A percentile compares a stretch with the other conserved stretches of the same genome.
Conservation (phyloP, 768 basidiomycete species). For the Udeniomyces megalosporus region DNA sequence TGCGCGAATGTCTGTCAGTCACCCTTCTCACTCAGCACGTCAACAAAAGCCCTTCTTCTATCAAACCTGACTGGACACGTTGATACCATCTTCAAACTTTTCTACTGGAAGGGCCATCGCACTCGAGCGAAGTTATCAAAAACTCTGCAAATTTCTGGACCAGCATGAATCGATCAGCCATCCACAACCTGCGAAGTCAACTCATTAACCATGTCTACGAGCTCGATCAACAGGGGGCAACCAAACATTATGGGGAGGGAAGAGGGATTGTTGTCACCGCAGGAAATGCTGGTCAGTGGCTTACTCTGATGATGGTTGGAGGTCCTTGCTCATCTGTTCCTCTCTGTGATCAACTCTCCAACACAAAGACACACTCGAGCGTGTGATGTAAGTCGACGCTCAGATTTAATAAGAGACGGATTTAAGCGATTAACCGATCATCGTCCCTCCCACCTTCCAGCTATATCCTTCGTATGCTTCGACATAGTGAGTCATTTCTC, state of each 20-base stretch:
- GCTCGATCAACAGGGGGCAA: slow-evolving; percentile 17
- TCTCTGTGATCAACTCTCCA: slow-evolving; percentile 10
- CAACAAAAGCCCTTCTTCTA: too few relatives aligned
- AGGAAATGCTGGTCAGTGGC: slow-evolving; percentile 18
- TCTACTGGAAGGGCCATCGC: background rate
- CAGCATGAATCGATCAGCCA: slow-evolving; percentile 21
- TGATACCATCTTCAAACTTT: background rate
- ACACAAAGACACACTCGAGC: slow-evolving; percentile 28
- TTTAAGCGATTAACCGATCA: too few relatives aligned
- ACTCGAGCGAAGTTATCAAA: background rate
- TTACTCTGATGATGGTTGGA: too few relatives aligned
- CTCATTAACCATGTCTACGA: slow-evolving; percentile 25
- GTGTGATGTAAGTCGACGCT: too few relatives aligned
- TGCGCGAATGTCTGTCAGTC: slow-evolving; percentile 9
- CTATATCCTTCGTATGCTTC: slow-evolving; percentile 15
- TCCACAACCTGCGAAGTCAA: slow-evolving; percentile 22
- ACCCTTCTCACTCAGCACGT: too few relatives aligned
- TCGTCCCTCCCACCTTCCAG: too few relatives aligned
- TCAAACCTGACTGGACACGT: too few relatives aligned
- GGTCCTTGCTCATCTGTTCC: background rate
- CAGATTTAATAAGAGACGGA: too few relatives aligned
- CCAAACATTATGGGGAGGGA: slow-evolving; percentile 22
- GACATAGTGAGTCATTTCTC: slow-evolving; percentile 22
- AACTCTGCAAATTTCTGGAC: slow-evolving; percentile 24
- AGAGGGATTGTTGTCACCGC: slow-evolving; percentile 35